These are phyloP conservation scores for Taiozyma onychis DNA, from an alignment of 1,139 yeast species.

Conservation along the genomic window DNA sequence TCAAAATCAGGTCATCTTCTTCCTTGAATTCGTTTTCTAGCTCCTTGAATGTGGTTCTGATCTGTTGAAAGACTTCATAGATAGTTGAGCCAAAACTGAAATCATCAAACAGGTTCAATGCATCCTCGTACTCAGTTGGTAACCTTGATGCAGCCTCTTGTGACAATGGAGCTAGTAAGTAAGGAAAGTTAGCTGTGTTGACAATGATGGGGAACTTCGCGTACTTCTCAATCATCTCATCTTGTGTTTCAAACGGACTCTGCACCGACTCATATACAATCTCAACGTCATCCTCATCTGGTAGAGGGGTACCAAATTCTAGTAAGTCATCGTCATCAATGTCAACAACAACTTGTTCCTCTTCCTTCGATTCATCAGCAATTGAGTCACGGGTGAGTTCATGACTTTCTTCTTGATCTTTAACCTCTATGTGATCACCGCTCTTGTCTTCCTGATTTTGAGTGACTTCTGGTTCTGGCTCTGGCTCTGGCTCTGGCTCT, in stretches of 20 bases:
- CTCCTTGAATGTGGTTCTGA: constrained; percentile 14
- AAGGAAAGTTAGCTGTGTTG: constrained; percentile 17
- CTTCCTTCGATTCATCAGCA: neutral
- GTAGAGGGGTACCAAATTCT: neutral
- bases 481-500: neutral
- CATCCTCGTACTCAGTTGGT: constrained; percentile 10
- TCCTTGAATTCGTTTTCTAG: constrained; percentile 17
- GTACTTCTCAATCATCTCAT: neutral
- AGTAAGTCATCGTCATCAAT: constrained; percentile 1
- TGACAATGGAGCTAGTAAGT: constrained; percentile 16
- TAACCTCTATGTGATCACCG: neutral
- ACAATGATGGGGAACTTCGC: constrained; percentile 15
- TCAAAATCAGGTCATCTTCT: constrained; percentile 13
- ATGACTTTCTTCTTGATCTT: neutral
- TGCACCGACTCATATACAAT: neutral
- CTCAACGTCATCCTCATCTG: neutral
- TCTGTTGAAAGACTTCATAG: constrained; percentile 11
- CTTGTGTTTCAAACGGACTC: neutral
- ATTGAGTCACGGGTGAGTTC: neutral
- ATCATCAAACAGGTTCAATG: constrained; percentile 14
- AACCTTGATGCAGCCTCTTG: constrained; percentile 2
- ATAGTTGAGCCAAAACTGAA: constrained; percentile 9
- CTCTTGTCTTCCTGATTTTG: neutral
- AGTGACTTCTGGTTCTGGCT: neutral
- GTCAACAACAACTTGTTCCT: neutral